These are phyloP conservation scores for Avena eriantha DNA, from an alignment of 176 grass and related monocot species.

Conservation along the genomic window DNA sequence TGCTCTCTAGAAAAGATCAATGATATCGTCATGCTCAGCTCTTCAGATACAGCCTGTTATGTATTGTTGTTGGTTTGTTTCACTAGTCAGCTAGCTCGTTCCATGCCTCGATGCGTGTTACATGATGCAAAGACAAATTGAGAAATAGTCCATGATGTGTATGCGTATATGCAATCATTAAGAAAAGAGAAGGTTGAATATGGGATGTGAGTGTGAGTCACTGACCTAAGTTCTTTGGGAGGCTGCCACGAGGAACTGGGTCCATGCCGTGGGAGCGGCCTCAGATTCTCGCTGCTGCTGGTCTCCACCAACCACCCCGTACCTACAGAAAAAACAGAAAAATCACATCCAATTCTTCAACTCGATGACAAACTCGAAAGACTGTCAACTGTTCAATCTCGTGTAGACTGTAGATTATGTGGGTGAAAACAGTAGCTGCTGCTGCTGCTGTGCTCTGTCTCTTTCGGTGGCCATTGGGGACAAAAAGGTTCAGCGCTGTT, in stretches of 20 bases:
- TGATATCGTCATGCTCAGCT: neutral
- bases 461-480: neutral
- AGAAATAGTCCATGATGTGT: neutral
- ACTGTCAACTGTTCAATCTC: conserved; percentile 21
- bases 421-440: neutral
- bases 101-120: neutral
- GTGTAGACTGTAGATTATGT: neutral
- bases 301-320: conserved; percentile 68
- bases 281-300: conserved; percentile 53
- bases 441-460: neutral
- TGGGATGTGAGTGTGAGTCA: neutral
- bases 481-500: neutral
- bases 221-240: conserved; percentile 70
- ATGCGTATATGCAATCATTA: neutral
- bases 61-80: neutral
- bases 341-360: neutral
- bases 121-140: too few relatives aligned
- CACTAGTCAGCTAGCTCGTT: neutral
- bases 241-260: conserved; percentile 45
- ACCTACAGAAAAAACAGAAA: neutral
- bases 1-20: neutral
- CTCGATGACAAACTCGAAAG: neutral
- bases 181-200: neutral
- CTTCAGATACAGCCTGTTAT: neutral
- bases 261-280: conserved; percentile 38